Percentiles rank a stretch among this genome's conserved stretches.
Evolutionary conservation across 1,284 basidiomycete species (phyloP).

Genomic region (Moesziomyces parantarcticus): DNA sequence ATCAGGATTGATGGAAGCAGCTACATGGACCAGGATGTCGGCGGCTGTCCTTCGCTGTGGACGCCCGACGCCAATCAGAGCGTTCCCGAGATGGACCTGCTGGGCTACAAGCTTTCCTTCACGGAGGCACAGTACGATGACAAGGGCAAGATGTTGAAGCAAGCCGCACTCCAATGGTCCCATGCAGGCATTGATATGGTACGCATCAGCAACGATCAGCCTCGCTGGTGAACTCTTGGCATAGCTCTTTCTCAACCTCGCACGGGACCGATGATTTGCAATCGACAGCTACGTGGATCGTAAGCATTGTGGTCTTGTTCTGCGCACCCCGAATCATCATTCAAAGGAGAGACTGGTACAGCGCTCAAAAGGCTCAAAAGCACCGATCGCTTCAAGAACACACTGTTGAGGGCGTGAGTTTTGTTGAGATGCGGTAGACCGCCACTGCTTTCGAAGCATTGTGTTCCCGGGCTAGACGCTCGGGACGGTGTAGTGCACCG

Average conservation of each 20-base stretch:
- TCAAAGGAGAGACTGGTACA: too few species aligned
- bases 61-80: not conserved
- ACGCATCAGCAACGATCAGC: not conserved
- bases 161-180: not conserved
- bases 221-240: not conserved
- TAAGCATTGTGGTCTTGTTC: not conserved
- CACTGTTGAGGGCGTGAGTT: too few species aligned
- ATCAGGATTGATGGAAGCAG: not conserved
- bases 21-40: not conserved
- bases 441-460: too few species aligned
- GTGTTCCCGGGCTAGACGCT: too few species aligned
- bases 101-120: not conserved
- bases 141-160: not conserved
- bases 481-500: too few species aligned
- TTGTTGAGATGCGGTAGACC: too few species aligned
- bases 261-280: not conserved
- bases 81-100: not conserved
- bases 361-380: too few species aligned
- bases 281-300: not conserved
- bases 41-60: not conserved
- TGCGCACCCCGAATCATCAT: too few species aligned
- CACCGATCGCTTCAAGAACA: too few species aligned
- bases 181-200: not conserved
- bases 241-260: not conserved
- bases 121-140: not conserved